Percentiles rank a stretch among this genome's conserved stretches.
These are phyloP conservation scores for Penicillium sp. DNA, from an alignment of 2,329 filamentous ascomycete species.

Conservation along the genomic window DNA sequence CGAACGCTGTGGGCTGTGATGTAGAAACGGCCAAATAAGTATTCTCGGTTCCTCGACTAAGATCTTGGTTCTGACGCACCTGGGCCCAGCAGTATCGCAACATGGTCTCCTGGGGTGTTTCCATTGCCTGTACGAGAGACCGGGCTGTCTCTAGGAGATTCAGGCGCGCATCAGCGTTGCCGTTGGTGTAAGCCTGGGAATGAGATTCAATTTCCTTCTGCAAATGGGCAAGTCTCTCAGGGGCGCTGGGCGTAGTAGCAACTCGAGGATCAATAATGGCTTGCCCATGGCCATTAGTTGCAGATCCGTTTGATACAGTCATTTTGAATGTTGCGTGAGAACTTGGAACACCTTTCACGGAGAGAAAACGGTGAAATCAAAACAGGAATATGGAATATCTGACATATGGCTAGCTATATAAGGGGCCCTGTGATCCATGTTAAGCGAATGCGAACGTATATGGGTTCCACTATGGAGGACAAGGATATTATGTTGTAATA, in stretches of 20 bases:
- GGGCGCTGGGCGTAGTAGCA: slow-evolving; percentile 18
- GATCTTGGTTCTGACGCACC: slow-evolving; percentile 6
- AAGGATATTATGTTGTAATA: too few relatives aligned
- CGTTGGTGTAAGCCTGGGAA: slow-evolving; percentile 10
- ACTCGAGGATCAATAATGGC: slow-evolving; percentile 11
- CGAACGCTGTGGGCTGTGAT: slow-evolving; percentile 9
- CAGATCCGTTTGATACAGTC: slow-evolving; percentile 1
- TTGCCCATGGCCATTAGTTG: neutral
- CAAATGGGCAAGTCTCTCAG: slow-evolving; percentile 14
- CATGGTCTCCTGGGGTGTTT: slow-evolving; percentile 26
- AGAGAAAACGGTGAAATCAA: neutral
- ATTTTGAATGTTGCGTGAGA: neutral
- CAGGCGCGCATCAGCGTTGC: slow-evolving; percentile 13
- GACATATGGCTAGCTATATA: neutral
- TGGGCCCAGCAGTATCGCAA: slow-evolving; percentile 23
- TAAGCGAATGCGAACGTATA: neutral
- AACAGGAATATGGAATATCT: neutral
- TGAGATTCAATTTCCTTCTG: slow-evolving; percentile 13
- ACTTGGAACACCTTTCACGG: neutral
- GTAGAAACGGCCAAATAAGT: neutral
- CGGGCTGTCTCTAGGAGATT: slow-evolving; percentile 21
- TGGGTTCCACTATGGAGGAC: neutral
- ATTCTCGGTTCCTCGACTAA: neutral
- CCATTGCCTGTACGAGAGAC: slow-evolving; percentile 21
- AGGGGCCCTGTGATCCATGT: neutral